A percentile compares a stretch with the other conserved stretches of the same genome.
Evolutionary conservation across 2,329 filamentous ascomycete species (phyloP).

Genomic region (Conoideocrella luteorostrata): DNA sequence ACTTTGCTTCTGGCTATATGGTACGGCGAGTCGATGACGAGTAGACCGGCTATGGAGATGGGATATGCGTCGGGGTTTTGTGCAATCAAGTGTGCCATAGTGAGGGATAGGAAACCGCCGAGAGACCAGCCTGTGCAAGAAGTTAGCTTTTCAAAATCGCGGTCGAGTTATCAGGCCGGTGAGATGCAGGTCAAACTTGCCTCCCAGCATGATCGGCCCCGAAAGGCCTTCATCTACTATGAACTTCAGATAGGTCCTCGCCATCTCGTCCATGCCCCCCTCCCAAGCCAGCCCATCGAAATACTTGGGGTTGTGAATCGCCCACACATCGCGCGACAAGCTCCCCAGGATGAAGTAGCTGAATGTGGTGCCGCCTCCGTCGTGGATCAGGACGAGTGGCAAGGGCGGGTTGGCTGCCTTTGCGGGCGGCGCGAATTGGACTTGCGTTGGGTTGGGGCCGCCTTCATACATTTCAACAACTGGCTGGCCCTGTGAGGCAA

Average conservation of each 20-base stretch:
- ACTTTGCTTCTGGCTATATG: slow-evolving; percentile 17
- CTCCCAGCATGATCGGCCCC: slow-evolving; percentile 21
- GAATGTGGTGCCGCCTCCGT: slow-evolving; percentile 25
- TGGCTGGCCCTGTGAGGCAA: neutral
- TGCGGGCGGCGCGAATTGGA: slow-evolving; percentile 14
- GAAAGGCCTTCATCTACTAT: slow-evolving; percentile 18
- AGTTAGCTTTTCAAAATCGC: slow-evolving; percentile 10
- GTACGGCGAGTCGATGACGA: slow-evolving; percentile 23
- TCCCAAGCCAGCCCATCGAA: slow-evolving; percentile 17
- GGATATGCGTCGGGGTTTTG: slow-evolving; percentile 14
- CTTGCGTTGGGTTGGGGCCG: slow-evolving; percentile 19
- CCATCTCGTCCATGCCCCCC: slow-evolving; percentile 24
- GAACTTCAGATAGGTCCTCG: slow-evolving; percentile 18
- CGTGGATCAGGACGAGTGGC: slow-evolving; percentile 24
- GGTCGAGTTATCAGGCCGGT: too few species aligned
- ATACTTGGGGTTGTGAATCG: slow-evolving; percentile 22
- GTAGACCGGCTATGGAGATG: slow-evolving; percentile 18
- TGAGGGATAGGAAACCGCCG: slow-evolving; percentile 20
- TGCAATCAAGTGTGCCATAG: slow-evolving; percentile 19
- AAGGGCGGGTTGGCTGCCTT: slow-evolving; percentile 12
- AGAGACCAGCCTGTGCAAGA: slow-evolving; percentile 22
- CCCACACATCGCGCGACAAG: slow-evolving; percentile 24
- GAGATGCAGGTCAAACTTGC: too few species aligned
- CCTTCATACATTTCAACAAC: slow-evolving; percentile 13
- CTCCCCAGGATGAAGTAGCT: slow-evolving; percentile 22